phyloP scores from a whole-genome alignment of 2,329 filamentous ascomycete species.

The Pseudocercospora cruenta region DNA sequence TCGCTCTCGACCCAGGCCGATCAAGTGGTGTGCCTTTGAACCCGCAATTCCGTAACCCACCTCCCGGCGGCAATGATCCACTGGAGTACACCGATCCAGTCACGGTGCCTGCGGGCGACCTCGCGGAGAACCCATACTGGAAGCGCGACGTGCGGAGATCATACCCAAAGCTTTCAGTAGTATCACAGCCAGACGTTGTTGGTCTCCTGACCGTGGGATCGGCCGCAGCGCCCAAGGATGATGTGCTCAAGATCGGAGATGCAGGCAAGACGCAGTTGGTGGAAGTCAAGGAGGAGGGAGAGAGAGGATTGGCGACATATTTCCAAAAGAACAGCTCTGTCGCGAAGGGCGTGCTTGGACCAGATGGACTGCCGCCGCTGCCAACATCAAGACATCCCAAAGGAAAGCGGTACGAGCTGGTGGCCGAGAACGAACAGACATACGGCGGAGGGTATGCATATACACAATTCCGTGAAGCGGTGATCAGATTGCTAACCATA shows the following conservation, averaged over 20 bases:
- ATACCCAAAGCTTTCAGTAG: conserved; percentile 78
- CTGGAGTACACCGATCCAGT: conserved; percentile 78
- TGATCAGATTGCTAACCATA: conserved; percentile 27
- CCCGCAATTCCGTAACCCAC: conserved; percentile 85
- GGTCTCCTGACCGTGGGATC: conserved; percentile 84
- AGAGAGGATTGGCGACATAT: conserved; percentile 71
- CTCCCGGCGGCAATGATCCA: conserved; percentile 74
- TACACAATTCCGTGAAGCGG: neutral
- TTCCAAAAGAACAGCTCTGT: conserved; percentile 68
- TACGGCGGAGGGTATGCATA: conserved; percentile 57
- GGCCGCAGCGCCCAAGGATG: conserved; percentile 76
- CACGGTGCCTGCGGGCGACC: conserved; percentile 79
- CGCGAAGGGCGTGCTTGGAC: conserved; percentile 65
- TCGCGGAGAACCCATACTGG: conserved; percentile 94
- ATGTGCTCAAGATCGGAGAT: conserved; percentile 72
- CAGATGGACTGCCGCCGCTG: conserved; percentile 81
- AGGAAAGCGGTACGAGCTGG: conserved; percentile 71
- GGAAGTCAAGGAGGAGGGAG: conserved; percentile 72
- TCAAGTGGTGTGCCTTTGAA: conserved; percentile 93
- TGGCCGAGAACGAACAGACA: conserved; percentile 70
- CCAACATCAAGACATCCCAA: conserved; percentile 70
- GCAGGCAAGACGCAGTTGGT: conserved; percentile 75
- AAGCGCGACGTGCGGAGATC: conserved; percentile 84
- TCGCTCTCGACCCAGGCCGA: conserved; percentile 83
- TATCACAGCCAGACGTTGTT: conserved; percentile 83